Conservation (phyloP, 2,329 filamentous ascomycete species). For the Colletotrichum euphorbiae region DNA sequence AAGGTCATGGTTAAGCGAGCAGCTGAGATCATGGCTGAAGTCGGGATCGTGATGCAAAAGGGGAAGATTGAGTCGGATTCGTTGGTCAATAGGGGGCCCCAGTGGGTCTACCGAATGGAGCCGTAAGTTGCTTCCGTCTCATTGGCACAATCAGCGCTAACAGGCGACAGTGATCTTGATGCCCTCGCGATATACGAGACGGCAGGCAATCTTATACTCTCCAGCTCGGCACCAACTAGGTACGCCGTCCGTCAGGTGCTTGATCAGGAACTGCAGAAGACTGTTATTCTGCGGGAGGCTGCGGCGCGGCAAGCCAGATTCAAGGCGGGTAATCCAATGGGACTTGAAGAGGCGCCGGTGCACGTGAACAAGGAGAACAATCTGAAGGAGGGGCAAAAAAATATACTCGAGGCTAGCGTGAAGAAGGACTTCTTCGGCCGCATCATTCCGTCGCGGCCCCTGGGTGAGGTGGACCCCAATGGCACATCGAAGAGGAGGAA, state of each 20-base stretch:
- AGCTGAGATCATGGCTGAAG: constrained; percentile 83
- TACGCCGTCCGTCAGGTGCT: constrained; percentile 94
- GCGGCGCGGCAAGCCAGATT: constrained; percentile 75
- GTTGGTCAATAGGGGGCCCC: constrained; percentile 66
- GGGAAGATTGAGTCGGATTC: constrained; percentile 80
- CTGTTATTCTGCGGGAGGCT: constrained; percentile 74
- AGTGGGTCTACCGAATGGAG: constrained; percentile 94
- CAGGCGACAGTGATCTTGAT: constrained; percentile 73
- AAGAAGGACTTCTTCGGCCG: constrained; percentile 91
- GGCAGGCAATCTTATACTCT: constrained; percentile 63
- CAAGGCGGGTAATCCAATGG: constrained; percentile 53
- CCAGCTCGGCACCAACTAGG: constrained; percentile 78
- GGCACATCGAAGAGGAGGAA: constrained; percentile 42
- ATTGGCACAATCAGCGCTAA: constrained; percentile 23
- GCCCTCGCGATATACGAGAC: constrained; percentile 81
- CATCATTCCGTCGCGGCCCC: constrained; percentile 62
- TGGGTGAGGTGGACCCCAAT: constrained; percentile 57
- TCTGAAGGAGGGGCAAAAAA: constrained; percentile 48
- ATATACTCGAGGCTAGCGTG: constrained; percentile 53
- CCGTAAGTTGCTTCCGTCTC: constrained; percentile 69
- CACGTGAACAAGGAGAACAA: constrained; percentile 56
- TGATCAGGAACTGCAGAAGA: constrained; percentile 87
- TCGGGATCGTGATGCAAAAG: constrained; percentile 84
- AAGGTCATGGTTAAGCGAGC: constrained; percentile 83
- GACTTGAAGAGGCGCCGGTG: constrained; percentile 41